Evolutionary conservation across 352 stramenopile species (phyloP), one percentile per base, ranked within the genome.

Genomic region (Phytophthora europaea): DNA sequence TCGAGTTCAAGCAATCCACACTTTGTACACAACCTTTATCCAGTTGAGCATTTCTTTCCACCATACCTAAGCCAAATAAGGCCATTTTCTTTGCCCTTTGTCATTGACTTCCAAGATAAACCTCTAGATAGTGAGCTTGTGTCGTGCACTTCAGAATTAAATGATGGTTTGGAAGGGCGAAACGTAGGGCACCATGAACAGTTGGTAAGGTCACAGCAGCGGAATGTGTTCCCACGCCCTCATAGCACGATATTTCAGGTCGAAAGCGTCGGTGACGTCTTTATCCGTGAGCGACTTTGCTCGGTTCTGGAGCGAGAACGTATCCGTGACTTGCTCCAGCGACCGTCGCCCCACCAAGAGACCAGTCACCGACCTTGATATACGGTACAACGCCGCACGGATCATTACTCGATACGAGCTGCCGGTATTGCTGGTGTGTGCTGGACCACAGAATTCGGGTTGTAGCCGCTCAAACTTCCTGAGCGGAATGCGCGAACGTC

Each of bases 391-490:
- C 26, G 26, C 26, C 26, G 26, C 26, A 31, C 26, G 26, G 26
- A 31, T 31, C 26, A 31, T 31, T 31, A 5, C 26, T 31, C 26
- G 26, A 31, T 31, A 31, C 26, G 26, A 31, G 26, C 43, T 50
- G 9, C 43, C 16, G 5, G 6, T 50, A 22, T 22, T 50, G 43
- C 43, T 23, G 71, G 54, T 6, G 74, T 82, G 18, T 82, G 78
- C 6, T 82, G 55, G 3, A 82, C 75, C 0, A 75, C 62, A 53
- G 36, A 13, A 57, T 63, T 48, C 6, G 67, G 65, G 4, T 70
- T 80, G 58, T 91, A 93, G n/a, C 87, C 85, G 64, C 85, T 94
- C 13, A 94, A 43, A 61, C 84, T 91, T 7, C 87, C 87, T 0
- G 87, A 88, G 3, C 77, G 76, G 31, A 94, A 94, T 0, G 72